These are phyloP conservation scores for Russula sp. DNA, from an alignment of 768 basidiomycete species.

Conservation along the genomic window DNA sequence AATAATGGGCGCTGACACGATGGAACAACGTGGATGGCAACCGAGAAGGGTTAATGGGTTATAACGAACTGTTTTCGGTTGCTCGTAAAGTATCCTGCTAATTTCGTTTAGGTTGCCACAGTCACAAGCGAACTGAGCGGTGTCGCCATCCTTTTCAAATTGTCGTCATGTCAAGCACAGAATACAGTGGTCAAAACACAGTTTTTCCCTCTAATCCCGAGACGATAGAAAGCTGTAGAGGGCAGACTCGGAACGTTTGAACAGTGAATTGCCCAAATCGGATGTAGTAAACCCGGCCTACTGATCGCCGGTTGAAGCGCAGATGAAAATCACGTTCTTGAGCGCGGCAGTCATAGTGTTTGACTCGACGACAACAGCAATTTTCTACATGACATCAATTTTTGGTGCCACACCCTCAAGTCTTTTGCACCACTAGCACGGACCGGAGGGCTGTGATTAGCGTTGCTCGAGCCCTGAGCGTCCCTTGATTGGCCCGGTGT, in stretches of 20 bases:
- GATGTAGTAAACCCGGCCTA: background rate
- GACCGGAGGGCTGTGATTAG: background rate
- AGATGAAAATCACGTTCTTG: background rate
- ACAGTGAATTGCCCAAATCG: background rate
- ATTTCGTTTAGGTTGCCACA: slow-evolving; percentile 11
- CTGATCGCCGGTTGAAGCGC: slow-evolving; percentile 7
- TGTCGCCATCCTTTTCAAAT: background rate
- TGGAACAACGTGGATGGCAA: slow-evolving; percentile 18
- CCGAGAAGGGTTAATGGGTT: slow-evolving; percentile 19
- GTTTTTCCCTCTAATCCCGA: background rate
- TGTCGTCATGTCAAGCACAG: background rate
- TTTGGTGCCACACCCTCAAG: background rate
- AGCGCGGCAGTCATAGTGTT: background rate
- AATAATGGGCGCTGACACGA: slow-evolving; percentile 18
- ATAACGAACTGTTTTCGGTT: slow-evolving; percentile 15
- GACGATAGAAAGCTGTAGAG: background rate
- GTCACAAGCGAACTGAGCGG: slow-evolving; percentile 5
- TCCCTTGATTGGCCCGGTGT: slow-evolving; percentile 6
- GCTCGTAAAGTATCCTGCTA: slow-evolving; percentile 9
- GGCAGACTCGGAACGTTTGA: background rate
- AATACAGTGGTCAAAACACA: background rate
- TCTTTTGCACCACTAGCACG: background rate
- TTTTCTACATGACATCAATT: background rate
- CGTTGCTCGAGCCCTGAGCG: background rate
- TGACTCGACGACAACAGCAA: background rate